phyloP scores from a whole-genome alignment of 73 alveolate species.

The Paramecium caudatum region DNA sequence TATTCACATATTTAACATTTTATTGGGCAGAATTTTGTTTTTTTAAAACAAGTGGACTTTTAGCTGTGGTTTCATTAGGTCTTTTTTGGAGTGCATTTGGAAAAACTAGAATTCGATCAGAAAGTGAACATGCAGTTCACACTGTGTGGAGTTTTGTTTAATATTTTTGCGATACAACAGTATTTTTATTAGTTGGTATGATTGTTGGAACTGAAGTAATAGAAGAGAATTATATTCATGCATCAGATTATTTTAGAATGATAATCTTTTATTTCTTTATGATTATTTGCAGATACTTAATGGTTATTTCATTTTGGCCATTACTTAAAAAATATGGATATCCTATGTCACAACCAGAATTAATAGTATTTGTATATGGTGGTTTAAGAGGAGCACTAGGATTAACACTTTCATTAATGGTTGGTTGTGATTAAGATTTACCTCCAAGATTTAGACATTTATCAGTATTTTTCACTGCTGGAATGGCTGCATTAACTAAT shows the following conservation, averaged over 20 bases:
- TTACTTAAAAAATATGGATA: constrained; percentile 77
- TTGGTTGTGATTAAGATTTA: constrained; percentile 77
- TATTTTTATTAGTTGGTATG: constrained; percentile 79
- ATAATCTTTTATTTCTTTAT: constrained; percentile 78
- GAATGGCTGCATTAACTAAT: constrained; percentile 80
- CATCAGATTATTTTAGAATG: constrained; percentile 80
- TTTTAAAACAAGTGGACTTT: constrained; percentile 73
- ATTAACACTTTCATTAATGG: constrained; percentile 79
- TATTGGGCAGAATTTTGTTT: constrained; percentile 79
- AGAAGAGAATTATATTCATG: constrained; percentile 57
- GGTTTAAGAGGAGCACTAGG: constrained; percentile 87
- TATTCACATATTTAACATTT: constrained; percentile 77
- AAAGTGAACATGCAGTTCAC: constrained; percentile 81
- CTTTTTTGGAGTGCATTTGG: constrained; percentile 82
- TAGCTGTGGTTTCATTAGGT: constrained; percentile 81
- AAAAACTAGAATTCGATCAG: constrained; percentile 74
- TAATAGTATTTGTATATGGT: constrained; percentile 77
- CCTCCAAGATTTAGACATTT: constrained; percentile 69
- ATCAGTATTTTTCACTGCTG: constrained; percentile 81
- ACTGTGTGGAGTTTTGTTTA: constrained; percentile 78
- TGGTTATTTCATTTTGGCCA: constrained; percentile 73
- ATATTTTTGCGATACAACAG: constrained; percentile 76
- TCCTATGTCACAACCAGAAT: constrained; percentile 74
- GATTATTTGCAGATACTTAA: constrained; percentile 73
- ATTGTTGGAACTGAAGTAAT: constrained; percentile 80